phyloP scores from a whole-genome alignment of 2,329 filamentous ascomycete species.

The Capronia epimyces region DNA sequence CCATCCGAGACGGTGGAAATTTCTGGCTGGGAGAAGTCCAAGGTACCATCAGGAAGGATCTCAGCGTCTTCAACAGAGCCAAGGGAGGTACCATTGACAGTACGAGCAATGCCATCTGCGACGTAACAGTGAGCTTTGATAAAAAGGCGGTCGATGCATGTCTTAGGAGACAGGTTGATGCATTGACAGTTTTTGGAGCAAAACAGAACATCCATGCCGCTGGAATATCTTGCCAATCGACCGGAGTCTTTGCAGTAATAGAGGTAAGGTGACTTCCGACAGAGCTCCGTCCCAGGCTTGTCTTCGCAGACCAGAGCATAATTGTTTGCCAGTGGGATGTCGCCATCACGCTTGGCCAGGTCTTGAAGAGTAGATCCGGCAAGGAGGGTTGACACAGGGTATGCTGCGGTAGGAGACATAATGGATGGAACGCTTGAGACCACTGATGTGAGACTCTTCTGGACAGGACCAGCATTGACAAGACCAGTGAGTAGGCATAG shows the following conservation, averaged over 20 bases:
- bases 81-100: not conserved
- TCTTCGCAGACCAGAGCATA: constrained; percentile 4
- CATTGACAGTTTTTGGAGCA: not conserved
- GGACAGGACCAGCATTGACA: constrained; percentile 5
- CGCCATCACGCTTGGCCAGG: not conserved
- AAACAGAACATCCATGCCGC: not conserved
- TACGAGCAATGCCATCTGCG: not conserved
- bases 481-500: constrained; percentile 3
- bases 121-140: not conserved
- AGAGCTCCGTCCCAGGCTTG: not conserved
- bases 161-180: not conserved
- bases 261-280: not conserved
- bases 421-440: not conserved
- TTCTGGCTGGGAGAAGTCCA: not conserved
- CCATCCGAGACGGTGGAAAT: not conserved
- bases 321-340: not conserved
- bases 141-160: not conserved
- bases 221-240: not conserved
- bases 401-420: not conserved
- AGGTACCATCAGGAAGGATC: not conserved
- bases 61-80: not conserved
- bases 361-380: not conserved
- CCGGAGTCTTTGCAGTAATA: constrained; percentile 1
- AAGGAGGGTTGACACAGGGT: not conserved
- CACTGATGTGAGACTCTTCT: not conserved